Conservation (phyloP, 2,329 filamentous ascomycete genomes). For the Botrytis medusae region DNA sequence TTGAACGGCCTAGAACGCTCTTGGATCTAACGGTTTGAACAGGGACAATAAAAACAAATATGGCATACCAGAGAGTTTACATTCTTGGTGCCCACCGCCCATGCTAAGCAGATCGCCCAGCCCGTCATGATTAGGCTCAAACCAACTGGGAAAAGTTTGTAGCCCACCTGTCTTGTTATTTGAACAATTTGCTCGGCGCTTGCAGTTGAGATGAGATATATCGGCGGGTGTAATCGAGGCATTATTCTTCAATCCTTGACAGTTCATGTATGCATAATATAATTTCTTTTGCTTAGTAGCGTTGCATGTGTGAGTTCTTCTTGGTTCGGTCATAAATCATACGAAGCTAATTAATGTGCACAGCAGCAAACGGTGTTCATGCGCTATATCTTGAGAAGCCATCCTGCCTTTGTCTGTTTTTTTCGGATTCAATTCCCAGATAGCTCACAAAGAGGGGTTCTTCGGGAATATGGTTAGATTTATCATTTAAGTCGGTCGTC, state of each 20-base stretch:
- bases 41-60: background rate
- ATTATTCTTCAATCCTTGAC: no score
- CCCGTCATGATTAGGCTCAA: background rate
- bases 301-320: background rate
- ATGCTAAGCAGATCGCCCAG: background rate
- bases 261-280: background rate
- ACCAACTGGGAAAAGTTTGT: background rate
- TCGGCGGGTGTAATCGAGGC: no score
- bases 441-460: background rate
- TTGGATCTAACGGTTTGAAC: background rate
- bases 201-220: no score
- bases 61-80: background rate
- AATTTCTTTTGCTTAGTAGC: background rate
- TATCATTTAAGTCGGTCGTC: background rate
- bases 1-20: background rate
- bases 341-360: background rate
- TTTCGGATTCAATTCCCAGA: no score
- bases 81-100: background rate
- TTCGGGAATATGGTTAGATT: background rate
- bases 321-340: background rate
- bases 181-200: no score
- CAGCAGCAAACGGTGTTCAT: background rate
- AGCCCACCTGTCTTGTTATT: no score
- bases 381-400: accelerated
- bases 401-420: background rate